phyloP scores from a whole-genome alignment of 306 rosid genomes.

The Pyrus pyrifolia region DNA sequence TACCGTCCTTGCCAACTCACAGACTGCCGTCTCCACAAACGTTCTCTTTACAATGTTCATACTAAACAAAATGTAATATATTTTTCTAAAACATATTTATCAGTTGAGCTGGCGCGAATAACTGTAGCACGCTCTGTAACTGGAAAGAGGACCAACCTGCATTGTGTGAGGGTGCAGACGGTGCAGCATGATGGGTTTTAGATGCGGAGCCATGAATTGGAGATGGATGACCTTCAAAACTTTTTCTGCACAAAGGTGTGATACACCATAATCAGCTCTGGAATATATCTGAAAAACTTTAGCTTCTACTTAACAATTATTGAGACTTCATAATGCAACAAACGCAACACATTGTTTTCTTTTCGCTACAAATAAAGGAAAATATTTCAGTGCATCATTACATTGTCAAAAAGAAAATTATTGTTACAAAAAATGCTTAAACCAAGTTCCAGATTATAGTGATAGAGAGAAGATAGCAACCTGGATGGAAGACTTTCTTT shows the following conservation, averaged over 20 bases:
- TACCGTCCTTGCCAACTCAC: neutral
- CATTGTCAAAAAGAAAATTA: neutral
- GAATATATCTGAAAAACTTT: neutral
- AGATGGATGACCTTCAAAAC: conserved; percentile 28
- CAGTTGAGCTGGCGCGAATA: neutral
- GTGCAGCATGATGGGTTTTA: conserved; percentile 21
- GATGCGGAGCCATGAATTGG: conserved; percentile 13
- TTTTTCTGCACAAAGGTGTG: conserved; percentile 43
- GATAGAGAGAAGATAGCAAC: conserved; percentile 31
- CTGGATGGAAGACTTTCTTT: conserved; percentile 70
- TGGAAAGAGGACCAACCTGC: conserved; percentile 15
- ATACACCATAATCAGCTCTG: conserved; percentile 12
- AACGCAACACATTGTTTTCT: neutral
- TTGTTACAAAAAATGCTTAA: neutral
- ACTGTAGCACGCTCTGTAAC: neutral
- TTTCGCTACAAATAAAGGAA: neutral
- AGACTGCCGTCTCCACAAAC: neutral
- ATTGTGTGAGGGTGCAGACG: neutral
- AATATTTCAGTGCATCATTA: neutral
- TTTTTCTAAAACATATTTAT: neutral
- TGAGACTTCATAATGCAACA: neutral
- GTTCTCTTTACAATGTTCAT: neutral
- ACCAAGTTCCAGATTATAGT: conserved; percentile 6
- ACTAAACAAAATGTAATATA: neutral
- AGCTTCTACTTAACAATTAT: neutral